Base-by-base conservation (phyloP, 164 flowering plant species). In the Annona squamosa region DNA sequence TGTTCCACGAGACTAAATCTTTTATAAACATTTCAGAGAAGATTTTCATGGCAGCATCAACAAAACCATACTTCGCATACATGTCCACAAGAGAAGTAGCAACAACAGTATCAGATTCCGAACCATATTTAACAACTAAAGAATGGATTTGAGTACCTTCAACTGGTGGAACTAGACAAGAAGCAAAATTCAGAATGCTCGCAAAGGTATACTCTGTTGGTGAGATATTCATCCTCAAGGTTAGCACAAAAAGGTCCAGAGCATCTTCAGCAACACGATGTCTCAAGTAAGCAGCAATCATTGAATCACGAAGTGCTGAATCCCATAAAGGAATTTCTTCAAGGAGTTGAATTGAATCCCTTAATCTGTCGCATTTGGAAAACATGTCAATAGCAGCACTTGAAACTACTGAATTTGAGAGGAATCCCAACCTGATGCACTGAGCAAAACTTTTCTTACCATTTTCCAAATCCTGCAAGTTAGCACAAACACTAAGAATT, bases 361-460 rank as follows among this genome's bases (percentile, higher is more conserved):
- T 83, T 81, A 89, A 77, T 79, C 85, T 86, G 87, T 83, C 74
- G 86, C 93, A 91, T 80, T 87, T 87, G 74, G 96, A 82, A 73
- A 91, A 91, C 77, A 91, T 74, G 78, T 91, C 87, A 88, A 91
- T 87, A 72, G 77, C 68, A n/a, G 96, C 87, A 79, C 96, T 83
- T 43, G 82, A 78, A 68, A 91, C 83, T 77, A 89, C 79, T 65
- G 87, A 69, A 73, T 91, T 87, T 62, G 81, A 82, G 79, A 87
- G 77, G 79, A 81, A 85, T 48, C 90, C 96, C 80, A 81, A 62
- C 79, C 82, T 86, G 65, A 82, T 37, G 72, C 85, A 87, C 16
- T 81, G 70, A 80, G 84, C 85, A 74, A 89, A 83, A 42, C 82
- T 61, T 80, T 84, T 87, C 84, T 79, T 84, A 82, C 96, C 96